Conservation (phyloP, 352 stramenopile genomes). For the Blastocystis sp. region DNA sequence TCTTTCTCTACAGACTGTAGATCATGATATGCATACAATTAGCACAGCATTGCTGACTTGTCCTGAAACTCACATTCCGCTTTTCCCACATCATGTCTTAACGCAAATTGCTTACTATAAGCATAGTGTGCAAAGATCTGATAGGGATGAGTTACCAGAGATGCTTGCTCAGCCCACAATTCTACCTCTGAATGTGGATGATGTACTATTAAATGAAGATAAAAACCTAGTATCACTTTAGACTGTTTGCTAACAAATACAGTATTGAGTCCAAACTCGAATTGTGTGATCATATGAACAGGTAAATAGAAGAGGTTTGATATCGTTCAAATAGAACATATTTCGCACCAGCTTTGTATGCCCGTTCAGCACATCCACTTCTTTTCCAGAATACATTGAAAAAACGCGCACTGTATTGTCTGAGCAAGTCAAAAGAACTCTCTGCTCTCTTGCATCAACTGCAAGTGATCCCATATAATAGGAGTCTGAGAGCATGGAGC, state of each 20-base stretch:
- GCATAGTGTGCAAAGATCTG: neutral
- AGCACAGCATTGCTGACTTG: neutral
- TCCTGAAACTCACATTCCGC: neutral
- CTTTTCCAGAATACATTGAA: conserved; percentile 29
- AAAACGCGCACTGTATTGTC: conserved; percentile 23
- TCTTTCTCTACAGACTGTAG: neutral
- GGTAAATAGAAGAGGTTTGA: neutral
- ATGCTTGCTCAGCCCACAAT: neutral
- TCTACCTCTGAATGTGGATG: neutral
- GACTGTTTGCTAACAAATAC: conserved; percentile 47
- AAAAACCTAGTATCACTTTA: neutral
- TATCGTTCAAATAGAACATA: neutral
- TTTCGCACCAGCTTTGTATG: conserved; percentile 26
- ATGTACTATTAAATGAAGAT: neutral
- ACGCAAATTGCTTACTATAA: conserved; percentile 28
- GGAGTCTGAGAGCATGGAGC: conserved; percentile 44
- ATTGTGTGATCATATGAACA: conserved; percentile 51
- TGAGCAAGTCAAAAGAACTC: neutral
- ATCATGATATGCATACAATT: neutral
- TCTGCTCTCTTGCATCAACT: neutral
- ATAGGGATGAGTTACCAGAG: neutral
- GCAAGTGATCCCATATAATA: conserved; percentile 12
- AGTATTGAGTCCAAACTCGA: conserved; percentile 1
- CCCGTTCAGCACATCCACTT: conserved; percentile 18
- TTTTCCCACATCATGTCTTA: neutral